phyloP scores from a whole-genome alignment of 192 early-diverging fungal genomes.

The Backusella sp. region DNA sequence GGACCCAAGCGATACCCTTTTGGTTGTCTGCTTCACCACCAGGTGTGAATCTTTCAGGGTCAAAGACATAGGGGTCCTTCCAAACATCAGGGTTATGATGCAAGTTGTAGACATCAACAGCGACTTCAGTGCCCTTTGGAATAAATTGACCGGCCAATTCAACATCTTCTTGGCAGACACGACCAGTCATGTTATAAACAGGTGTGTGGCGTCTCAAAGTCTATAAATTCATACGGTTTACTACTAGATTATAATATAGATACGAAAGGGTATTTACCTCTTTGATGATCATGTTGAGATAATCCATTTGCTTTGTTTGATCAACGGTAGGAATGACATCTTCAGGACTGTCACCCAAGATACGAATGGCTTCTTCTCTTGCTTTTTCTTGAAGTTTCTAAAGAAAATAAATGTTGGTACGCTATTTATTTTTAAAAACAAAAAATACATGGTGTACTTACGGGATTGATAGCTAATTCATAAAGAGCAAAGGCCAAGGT shows the following conservation, averaged over 20 bases:
- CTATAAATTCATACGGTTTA: background rate
- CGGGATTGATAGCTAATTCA: constrained; percentile 44
- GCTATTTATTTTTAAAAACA: background rate
- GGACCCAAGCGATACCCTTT: constrained; percentile 32
- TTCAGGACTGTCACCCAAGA: constrained; percentile 51
- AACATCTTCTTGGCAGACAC: background rate
- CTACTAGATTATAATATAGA: background rate
- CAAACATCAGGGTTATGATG: constrained; percentile 32
- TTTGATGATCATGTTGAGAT: constrained; percentile 53
- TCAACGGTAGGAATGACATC: constrained; percentile 51
- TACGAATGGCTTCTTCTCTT: constrained; percentile 47
- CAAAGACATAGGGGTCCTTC: constrained; percentile 27
- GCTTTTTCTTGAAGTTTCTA: constrained; percentile 53
- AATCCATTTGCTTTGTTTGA: constrained; percentile 50
- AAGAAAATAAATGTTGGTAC: background rate
- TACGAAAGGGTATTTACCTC: constrained; percentile 16
- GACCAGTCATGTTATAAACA: constrained; percentile 8
- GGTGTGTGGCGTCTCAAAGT: constrained; percentile 5
- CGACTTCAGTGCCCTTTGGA: constrained; percentile 8
- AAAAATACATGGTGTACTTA: background rate
- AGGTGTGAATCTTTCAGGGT: constrained; percentile 29
- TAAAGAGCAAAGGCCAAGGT: constrained; percentile 48
- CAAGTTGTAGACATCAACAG: constrained; percentile 5
- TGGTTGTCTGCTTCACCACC: constrained; percentile 22
- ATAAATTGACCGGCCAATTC: constrained; percentile 2